Conservation (phyloP, 2,329 filamentous ascomycete species). For the Fusarium sp. region DNA sequence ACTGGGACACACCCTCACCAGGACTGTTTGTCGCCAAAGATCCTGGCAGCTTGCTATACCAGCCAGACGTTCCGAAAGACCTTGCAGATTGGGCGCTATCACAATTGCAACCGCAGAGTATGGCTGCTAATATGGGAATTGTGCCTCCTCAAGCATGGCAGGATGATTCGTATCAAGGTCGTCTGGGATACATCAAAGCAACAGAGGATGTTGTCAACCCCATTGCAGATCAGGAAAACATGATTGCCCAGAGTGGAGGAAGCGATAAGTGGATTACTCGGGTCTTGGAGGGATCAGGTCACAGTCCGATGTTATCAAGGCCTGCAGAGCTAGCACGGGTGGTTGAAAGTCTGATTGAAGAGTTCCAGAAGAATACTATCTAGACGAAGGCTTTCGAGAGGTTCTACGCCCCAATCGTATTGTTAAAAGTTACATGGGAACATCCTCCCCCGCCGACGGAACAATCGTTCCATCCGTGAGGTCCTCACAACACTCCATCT, state of each 20-base stretch:
- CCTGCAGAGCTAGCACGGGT: background rate
- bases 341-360: background rate
- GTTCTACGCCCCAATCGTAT: too few relatives aligned
- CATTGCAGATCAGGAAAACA: background rate
- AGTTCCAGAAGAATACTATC: background rate
- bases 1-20: background rate
- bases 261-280: background rate
- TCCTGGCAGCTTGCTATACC: rapidly evolving
- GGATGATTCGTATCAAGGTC: background rate
- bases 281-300: background rate
- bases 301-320: background rate
- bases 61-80: background rate
- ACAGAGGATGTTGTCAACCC: background rate
- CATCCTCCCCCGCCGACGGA: too few relatives aligned
- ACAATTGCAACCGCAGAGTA: background rate
- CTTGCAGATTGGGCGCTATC: rapidly evolving
- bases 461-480: too few relatives aligned
- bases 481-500: too few relatives aligned
- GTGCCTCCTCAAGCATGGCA: background rate
- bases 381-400: too few relatives aligned
- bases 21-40: background rate
- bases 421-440: too few relatives aligned
- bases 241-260: background rate
- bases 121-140: background rate
- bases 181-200: background rate